Base-by-base conservation (phyloP, 345 rosid genomes). In the Draba incana region DNA sequence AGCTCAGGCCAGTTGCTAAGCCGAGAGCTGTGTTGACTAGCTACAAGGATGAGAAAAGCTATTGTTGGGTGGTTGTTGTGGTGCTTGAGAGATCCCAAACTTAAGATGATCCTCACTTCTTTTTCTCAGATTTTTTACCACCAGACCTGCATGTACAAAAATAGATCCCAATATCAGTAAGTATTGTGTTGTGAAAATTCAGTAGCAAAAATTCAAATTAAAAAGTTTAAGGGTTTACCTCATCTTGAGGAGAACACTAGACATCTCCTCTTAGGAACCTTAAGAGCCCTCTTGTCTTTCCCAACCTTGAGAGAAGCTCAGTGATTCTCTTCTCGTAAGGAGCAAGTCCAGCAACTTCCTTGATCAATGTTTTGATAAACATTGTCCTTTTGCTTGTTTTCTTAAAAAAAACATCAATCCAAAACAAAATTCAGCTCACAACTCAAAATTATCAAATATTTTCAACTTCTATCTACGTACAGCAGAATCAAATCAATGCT, bases 211-310 rank as follows among this genome's bases (percentile, higher is more conserved):
- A 46, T 9, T 27, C 23, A 35, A 5, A 35, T 2, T 7, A 1
- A 35, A 35, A 5, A 7, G 10, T 0, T 35, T 7, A 1, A 57
- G 38, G 24, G 4, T 35, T 15, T 5, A 76, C 80, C 80, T 70
- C 60, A 39, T 28, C 53, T 76, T 76, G 59, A 76, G 76, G 76
- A 76, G 76, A 76, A 71, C 72, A 13, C 71, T 66, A 5, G 80
- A 76, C 80, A 76, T 76, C 64, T 76, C 80, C 77, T 76, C 76
- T 76, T 76, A 8, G 80, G 76, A 6, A 76, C 76, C 69, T 76
- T 76, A 20, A 76, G 80, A 33, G 80, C 80, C 46, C 80, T 68
- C 8, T 76, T 76, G 69, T 76, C 80, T 52, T 76, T 76, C 5
- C 80, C 80, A 3, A 76, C 80, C 44, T 76, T 76, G 2, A 76